Base-by-base conservation (phyloP, 2,329 filamentous ascomycete genomes). In the Xylaria multiplex region DNA sequence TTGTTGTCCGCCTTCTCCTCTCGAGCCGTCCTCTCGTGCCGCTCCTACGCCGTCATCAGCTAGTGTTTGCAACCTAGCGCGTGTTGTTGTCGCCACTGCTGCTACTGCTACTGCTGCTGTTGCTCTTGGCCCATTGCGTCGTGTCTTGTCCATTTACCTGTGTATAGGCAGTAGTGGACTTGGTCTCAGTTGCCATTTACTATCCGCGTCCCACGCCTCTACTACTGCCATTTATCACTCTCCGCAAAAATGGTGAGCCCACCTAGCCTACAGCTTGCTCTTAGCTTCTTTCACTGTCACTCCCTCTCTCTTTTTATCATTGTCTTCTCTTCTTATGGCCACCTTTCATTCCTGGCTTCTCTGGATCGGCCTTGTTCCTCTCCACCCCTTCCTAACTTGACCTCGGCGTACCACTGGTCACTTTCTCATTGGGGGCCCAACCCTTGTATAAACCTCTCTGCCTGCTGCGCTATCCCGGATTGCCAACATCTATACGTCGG, bases 231-330 rank as follows among this genome's bases (percentile, higher is more conserved):
- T 54, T 43, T 61, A 57, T 49, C 61, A 24, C 37, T 58, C 60
- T 58, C 60, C 64, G 59, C 54, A 59, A 56, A 65, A 53, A 69
- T 71, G 67, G 69, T 71, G 67, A 71, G 69, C 65, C 64, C 55
- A 49, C 49, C 62, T 37, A 52, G 54, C 55, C 53, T 66, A 53
- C 14, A 62, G 50, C 27, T 55, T 50, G n/a, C 49, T 56, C 8
- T 24, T 13, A 48, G 40, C 19, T 42, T 50, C 43, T 58, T 50
- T 59, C 57, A 57, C 48, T 35, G 19, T 50, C 59, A 24, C 49
- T 11, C 13, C 13, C 37, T 40, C 37, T 40, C 53, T 30, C 53
- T 35, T 59, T 30, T 59, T 30, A 35, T 50, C 37, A 55, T 53
- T 52, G 24, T 66, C 62, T 65, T 48, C 60, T 66, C 62, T 65